These are phyloP conservation scores for Cordyceps sp. DNA, from an alignment of 2,329 filamentous ascomycete species.

Conservation along the genomic window DNA sequence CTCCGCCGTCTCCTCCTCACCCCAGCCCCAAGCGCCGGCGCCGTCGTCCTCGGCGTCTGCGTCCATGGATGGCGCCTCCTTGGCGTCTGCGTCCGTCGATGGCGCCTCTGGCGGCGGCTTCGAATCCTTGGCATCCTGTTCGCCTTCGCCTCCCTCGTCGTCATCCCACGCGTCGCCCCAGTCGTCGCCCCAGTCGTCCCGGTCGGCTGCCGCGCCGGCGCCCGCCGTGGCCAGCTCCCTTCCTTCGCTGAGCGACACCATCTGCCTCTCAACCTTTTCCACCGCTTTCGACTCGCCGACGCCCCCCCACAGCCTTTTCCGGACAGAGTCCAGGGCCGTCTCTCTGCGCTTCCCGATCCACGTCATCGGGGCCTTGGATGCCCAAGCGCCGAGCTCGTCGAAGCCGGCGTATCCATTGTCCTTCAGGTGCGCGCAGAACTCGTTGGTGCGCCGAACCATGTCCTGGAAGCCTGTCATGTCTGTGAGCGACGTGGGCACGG, in stretches of 20 bases:
- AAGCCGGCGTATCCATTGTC: conserved; percentile 44
- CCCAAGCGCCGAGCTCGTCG: conserved; percentile 59
- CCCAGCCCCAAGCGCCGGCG: conserved; percentile 73
- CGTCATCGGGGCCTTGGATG: conserved; percentile 58
- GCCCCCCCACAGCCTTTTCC: conserved; percentile 49
- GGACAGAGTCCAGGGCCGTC: conserved; percentile 57
- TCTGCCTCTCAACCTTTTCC: conserved; percentile 72
- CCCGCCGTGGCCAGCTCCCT: conserved; percentile 43
- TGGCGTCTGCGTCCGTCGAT: conserved; percentile 2
- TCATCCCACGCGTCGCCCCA: conserved; percentile 74
- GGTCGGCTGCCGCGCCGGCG: conserved; percentile 23
- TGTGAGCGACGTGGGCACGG: conserved; percentile 58
- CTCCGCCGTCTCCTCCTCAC: conserved; percentile 35
- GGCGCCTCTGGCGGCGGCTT: conserved; percentile 5
- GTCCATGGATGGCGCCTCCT: conserved; percentile 2
- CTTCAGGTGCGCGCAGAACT: conserved; percentile 48
- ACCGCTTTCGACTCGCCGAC: conserved; percentile 53
- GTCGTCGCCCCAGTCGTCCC: conserved; percentile 54
- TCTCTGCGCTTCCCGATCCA: conserved; percentile 81
- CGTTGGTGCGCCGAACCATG: conserved; percentile 44
- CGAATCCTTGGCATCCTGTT: conserved; percentile 11
- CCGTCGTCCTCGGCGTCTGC: conserved; percentile 22
- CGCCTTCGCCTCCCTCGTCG: conserved; percentile 46
- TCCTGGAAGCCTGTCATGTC: conserved; percentile 57
- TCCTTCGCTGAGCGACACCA: conserved; percentile 51